phyloP scores from a whole-genome alignment of 2,329 filamentous ascomycete species.

The Paraphoma chrysanthemicola region DNA sequence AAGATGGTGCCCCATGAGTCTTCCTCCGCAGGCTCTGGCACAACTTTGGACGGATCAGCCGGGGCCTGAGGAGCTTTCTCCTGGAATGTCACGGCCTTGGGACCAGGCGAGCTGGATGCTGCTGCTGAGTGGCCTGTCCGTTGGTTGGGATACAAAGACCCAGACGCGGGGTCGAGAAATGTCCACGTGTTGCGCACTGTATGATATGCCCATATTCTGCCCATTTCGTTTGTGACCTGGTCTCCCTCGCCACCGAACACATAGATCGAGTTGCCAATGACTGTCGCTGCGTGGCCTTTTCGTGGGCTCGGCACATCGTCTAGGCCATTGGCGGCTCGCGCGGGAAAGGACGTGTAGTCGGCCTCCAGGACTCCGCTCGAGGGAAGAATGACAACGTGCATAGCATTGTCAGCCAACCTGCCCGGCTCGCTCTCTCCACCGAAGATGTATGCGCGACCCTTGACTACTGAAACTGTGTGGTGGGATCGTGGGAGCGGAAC shows the following conservation, averaged over 20 bases:
- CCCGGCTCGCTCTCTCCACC: constrained; percentile 54
- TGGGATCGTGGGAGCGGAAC: constrained; percentile 55
- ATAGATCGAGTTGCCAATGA: constrained; percentile 54
- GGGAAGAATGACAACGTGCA: constrained; percentile 61
- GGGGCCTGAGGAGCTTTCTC: constrained; percentile 49
- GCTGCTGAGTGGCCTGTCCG: constrained; percentile 47
- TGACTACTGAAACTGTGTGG: constrained; percentile 62
- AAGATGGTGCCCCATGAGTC: constrained; percentile 59
- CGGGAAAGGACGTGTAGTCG: constrained; percentile 49
- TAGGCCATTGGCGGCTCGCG: constrained; percentile 35
- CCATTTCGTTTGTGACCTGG: constrained; percentile 40
- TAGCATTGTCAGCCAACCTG: constrained; percentile 56
- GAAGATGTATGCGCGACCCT: constrained; percentile 63
- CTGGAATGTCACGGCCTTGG: constrained; percentile 36
- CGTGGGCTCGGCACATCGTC: constrained; percentile 47
- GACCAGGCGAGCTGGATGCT: constrained; percentile 50
- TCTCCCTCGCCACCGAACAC: constrained; percentile 51
- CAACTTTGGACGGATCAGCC: constrained; percentile 48
- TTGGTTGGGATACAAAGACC: constrained; percentile 31
- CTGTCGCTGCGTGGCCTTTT: constrained; percentile 51
- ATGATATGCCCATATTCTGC: constrained; percentile 54
- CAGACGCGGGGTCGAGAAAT: constrained; percentile 44
- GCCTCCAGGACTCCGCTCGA: constrained; percentile 51
- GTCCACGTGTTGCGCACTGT: constrained; percentile 52
- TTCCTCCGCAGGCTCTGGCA: constrained; percentile 50